Percentiles rank a stretch among this genome's conserved stretches.
phyloP scores from a whole-genome alignment of 441 rosid species.

The Breynia disticha region DNA sequence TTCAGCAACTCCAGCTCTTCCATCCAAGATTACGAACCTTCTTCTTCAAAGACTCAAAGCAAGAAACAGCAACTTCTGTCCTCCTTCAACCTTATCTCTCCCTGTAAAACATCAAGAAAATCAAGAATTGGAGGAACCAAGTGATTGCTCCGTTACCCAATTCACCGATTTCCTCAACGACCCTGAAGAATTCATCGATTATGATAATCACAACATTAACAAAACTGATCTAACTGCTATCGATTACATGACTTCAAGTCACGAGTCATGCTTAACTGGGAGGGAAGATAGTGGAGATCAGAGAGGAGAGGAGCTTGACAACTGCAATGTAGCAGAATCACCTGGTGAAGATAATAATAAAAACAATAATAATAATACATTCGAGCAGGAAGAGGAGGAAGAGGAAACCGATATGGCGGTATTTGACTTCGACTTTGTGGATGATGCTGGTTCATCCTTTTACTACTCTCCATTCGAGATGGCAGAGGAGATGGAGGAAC shows the following conservation, averaged over 20 bases:
- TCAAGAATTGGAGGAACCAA: slow-evolving; percentile 16
- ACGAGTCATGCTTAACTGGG: slow-evolving; percentile 30
- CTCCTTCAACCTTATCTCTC: slow-evolving; percentile 1
- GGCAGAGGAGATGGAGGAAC: slow-evolving; percentile 38
- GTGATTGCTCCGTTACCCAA: slow-evolving; percentile 22
- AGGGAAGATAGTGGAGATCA: slow-evolving; percentile 19
- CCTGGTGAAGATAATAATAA: slow-evolving; percentile 10
- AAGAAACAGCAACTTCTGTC: slow-evolving; percentile 22
- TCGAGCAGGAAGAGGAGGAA: slow-evolving; percentile 13
- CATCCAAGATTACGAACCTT: slow-evolving; percentile 51
- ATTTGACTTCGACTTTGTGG: slow-evolving; percentile 42
- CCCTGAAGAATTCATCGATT: slow-evolving; percentile 19
- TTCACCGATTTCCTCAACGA: slow-evolving; percentile 37
- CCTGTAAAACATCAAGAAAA: slow-evolving; percentile 14
- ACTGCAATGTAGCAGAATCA: slow-evolving; percentile 21
- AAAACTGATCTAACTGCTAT: slow-evolving; percentile 4
- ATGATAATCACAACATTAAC: not conserved
- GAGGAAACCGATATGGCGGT: slow-evolving; percentile 12
- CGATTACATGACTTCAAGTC: slow-evolving; percentile 20
- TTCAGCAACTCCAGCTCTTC: slow-evolving; percentile 42
- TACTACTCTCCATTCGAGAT: slow-evolving; percentile 53
- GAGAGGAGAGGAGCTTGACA: slow-evolving; percentile 14
- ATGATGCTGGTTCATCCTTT: slow-evolving; percentile 23
- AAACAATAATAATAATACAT: not conserved
- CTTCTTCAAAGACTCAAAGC: slow-evolving; percentile 57